A percentile compares a stretch with the other conserved stretches of the same genome.
Conservation (phyloP, 768 basidiomycete species). For the Leucocoprinus sp. region DNA sequence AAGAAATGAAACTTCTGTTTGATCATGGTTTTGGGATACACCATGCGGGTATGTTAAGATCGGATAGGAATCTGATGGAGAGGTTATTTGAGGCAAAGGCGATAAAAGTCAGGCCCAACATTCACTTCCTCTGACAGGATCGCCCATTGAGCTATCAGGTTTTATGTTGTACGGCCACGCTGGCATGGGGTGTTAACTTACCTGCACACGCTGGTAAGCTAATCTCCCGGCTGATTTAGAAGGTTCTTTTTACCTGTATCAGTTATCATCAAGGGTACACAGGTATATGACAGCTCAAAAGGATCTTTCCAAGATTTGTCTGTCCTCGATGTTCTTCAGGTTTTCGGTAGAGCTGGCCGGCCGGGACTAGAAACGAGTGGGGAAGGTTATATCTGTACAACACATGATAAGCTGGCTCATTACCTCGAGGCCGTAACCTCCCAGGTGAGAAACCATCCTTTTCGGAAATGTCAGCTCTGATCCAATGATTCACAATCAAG, state of each 20-base stretch:
- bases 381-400: constrained; percentile 95
- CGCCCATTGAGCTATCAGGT: constrained; percentile 44
- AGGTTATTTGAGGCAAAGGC: constrained; percentile 83
- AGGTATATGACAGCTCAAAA: constrained; percentile 86
- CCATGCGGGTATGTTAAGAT: constrained; percentile 95
- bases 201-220: constrained; percentile 87
- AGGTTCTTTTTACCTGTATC: constrained; percentile 9
- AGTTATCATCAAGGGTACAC: constrained; percentile 97
- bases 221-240: neutral
- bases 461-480: no score
- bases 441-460: constrained; percentile 43
- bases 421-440: constrained; percentile 85
- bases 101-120: constrained; percentile 63
- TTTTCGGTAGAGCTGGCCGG: constrained; percentile 93
- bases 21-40: constrained; percentile 93
- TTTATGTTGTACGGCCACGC: constrained; percentile 93
- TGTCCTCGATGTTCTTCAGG: constrained; percentile 92
- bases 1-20: constrained; percentile 94
- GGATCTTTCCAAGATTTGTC: constrained; percentile 90
- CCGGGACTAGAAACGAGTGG: constrained; percentile 86
- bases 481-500: constrained; percentile 26
- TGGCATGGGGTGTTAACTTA: constrained; percentile 99
- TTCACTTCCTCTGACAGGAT: neutral
- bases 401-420: constrained; percentile 85
- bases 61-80: constrained; percentile 94